A percentile compares a stretch with the other conserved stretches of the same genome.
These are phyloP conservation scores for Drosera spatulata DNA, from an alignment of 179 eudicot species.

Conservation along the genomic window DNA sequence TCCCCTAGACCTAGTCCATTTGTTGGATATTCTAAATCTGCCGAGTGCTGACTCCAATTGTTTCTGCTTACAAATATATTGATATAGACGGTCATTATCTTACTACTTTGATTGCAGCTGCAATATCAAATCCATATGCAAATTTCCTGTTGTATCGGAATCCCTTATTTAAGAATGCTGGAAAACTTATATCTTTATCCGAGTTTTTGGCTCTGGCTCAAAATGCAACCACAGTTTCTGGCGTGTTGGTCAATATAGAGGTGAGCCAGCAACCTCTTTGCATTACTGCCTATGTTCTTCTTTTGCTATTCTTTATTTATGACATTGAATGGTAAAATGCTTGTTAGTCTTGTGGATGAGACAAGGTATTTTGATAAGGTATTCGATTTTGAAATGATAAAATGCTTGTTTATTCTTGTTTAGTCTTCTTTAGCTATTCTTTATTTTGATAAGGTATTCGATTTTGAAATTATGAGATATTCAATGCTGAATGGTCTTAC, in stretches of 20 bases:
- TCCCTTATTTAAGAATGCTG: conserved; percentile 47
- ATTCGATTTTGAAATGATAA: no score
- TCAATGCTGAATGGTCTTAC: no score
- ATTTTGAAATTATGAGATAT: no score
- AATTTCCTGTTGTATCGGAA: conserved; percentile 34
- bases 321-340: no score
- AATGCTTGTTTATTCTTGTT: no score
- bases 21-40: no score
- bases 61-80: conserved; percentile 1
- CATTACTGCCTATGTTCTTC: not conserved
- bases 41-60: not conserved
- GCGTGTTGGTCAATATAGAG: conserved; percentile 66
- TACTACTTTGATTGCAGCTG: conserved; percentile 41
- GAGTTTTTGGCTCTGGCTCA: conserved; percentile 60
- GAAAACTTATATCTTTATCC: conserved; percentile 44
- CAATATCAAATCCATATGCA: conserved; percentile 33
- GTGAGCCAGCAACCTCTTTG: conserved; percentile 27
- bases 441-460: no score
- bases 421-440: no score
- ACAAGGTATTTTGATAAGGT: no score
- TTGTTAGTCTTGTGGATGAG: no score
- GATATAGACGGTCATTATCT: not conserved
- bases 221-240: conserved; percentile 48
- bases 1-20: no score
- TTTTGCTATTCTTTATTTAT: not conserved